Conservation (phyloP, 2,329 filamentous ascomycete species). For the Diaporthe australafricana region DNA sequence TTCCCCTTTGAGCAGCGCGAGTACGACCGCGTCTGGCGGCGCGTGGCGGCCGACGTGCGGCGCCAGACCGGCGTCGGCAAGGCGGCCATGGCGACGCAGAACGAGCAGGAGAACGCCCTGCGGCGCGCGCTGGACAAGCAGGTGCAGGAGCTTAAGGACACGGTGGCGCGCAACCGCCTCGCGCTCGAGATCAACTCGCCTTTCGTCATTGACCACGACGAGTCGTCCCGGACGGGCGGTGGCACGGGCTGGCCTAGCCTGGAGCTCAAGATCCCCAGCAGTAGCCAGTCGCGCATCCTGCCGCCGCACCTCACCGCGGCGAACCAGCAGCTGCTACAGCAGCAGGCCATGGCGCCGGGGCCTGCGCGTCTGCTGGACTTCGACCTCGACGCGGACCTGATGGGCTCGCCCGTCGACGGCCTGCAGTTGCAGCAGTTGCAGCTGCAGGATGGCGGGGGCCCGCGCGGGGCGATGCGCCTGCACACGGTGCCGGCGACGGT, state of each 20-base stretch:
- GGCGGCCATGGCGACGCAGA: slow-evolving; percentile 35
- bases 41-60: slow-evolving; percentile 40
- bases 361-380: slow-evolving; percentile 39
- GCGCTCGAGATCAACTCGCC: slow-evolving; percentile 42
- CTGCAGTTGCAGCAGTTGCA: slow-evolving; percentile 27
- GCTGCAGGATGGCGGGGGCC: neutral
- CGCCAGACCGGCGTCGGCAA: slow-evolving; percentile 36
- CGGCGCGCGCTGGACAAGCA: slow-evolving; percentile 37
- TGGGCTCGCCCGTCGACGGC: slow-evolving; percentile 36
- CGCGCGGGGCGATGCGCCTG: slow-evolving; percentile 20
- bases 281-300: slow-evolving; percentile 27
- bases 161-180: slow-evolving; percentile 43
- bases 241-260: slow-evolving; percentile 43
- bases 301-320: slow-evolving; percentile 37
- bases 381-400: slow-evolving; percentile 41
- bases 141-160: slow-evolving; percentile 41
- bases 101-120: slow-evolving; percentile 41
- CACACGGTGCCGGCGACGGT: slow-evolving; percentile 29
- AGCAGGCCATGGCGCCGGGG: slow-evolving; percentile 20
- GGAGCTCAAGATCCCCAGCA: slow-evolving; percentile 39
- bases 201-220: slow-evolving; percentile 43
- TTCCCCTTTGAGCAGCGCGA: slow-evolving; percentile 51
- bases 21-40: slow-evolving; percentile 42
- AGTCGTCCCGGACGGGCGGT: slow-evolving; percentile 41
- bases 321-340: slow-evolving; percentile 35